phyloP scores from a whole-genome alignment of 73 alveolate genomes.

The Uronychia binucleata region DNA sequence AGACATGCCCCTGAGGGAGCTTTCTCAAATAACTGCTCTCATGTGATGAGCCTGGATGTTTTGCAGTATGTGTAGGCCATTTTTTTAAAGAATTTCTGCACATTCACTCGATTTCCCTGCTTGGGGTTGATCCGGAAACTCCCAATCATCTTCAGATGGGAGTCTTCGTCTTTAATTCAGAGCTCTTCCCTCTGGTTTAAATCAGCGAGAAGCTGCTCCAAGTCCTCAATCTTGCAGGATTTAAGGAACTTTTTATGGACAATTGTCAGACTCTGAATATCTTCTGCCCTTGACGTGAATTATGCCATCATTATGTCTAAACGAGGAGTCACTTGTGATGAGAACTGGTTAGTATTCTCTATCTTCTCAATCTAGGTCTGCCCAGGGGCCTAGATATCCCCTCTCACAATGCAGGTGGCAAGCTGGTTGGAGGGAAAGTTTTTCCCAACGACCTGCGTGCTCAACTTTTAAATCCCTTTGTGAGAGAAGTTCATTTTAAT shows the following conservation, averaged over 20 bases:
- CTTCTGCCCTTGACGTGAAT: background rate
- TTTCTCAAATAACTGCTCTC: background rate
- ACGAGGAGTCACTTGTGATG: background rate
- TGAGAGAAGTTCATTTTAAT: background rate
- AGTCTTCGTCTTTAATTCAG: background rate
- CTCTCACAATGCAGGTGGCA: no score
- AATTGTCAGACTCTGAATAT: background rate
- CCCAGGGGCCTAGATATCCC: no score
- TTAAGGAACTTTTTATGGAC: background rate
- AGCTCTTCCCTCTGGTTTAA: background rate
- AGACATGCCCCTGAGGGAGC: background rate
- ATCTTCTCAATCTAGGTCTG: background rate
- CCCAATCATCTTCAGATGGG: background rate
- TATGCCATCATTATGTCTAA: background rate
- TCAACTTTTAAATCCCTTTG: background rate
- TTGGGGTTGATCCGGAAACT: background rate
- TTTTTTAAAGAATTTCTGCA: background rate
- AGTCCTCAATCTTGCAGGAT: background rate
- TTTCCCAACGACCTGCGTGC: no score
- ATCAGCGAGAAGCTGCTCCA: background rate
- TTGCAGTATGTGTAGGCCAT: background rate
- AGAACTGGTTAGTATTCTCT: background rate
- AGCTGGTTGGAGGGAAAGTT: no score
- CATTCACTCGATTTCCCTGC: background rate
- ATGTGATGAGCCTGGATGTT: background rate